Evolutionary conservation across 139 green algal genomes (phyloP).

Genomic region (Asterochloris sp.): DNA sequence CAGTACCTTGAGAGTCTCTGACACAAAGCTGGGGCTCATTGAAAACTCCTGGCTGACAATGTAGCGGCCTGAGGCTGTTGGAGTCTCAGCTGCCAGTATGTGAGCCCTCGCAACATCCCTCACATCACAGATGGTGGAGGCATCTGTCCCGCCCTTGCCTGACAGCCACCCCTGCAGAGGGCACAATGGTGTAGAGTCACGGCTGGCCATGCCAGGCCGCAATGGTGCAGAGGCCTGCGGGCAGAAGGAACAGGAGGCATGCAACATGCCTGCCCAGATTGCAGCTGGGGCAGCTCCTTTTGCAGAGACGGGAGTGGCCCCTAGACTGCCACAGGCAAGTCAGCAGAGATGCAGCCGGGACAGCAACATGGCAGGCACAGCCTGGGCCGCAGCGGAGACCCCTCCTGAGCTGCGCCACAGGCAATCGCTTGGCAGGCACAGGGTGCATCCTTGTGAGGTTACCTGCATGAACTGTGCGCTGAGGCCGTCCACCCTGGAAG

Average conservation of each 20-base stretch:
- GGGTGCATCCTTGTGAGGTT: neutral
- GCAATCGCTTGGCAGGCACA: neutral
- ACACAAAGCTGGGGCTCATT: conserved; percentile 15
- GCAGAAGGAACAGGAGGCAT: neutral
- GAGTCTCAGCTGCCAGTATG: conserved; percentile 34
- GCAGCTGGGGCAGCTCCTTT: neutral
- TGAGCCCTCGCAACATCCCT: conserved; percentile 49
- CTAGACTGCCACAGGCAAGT: neutral
- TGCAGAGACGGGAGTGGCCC: neutral
- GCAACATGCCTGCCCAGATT: neutral
- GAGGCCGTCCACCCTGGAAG: conserved; percentile 8
- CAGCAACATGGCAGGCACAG: neutral
- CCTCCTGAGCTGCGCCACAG: neutral
- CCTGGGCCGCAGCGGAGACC: neutral
- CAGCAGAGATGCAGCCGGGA: neutral
- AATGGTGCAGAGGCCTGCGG: neutral
- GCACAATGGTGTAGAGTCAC: neutral
- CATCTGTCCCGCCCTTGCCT: conserved; percentile 14
- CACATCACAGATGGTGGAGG: conserved; percentile 44
- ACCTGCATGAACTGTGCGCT: conserved; percentile 42
- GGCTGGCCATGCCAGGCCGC: neutral
- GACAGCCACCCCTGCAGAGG: conserved; percentile 31
- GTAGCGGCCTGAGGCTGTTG: conserved; percentile 37
- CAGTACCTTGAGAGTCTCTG: conserved; percentile 24
- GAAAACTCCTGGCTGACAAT: conserved; percentile 28